phyloP scores from a whole-genome alignment of 2,329 filamentous ascomycete genomes.

The Nakataea oryzae region DNA sequence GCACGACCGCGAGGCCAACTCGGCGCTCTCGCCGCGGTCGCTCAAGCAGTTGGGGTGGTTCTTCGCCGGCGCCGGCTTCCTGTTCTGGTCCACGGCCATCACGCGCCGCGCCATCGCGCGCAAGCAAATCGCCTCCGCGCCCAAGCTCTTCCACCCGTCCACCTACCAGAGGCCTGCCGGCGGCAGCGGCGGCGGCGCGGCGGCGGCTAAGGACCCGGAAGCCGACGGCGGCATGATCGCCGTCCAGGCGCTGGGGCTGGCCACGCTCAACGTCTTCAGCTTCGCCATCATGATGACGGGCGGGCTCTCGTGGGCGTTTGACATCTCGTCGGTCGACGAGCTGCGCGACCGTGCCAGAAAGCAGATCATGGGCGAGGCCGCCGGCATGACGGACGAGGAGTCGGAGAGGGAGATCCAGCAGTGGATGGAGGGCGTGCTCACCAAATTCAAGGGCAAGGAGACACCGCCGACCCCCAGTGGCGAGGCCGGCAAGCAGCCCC shows the following conservation, averaged over 20 bases:
- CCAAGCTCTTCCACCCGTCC: constrained; percentile 58
- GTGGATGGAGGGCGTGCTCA: constrained; percentile 48
- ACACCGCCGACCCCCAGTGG: too few species aligned
- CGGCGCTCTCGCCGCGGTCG: constrained; percentile 34
- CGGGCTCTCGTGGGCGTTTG: constrained; percentile 64
- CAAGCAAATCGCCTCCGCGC: constrained; percentile 49
- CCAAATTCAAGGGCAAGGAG: background rate
- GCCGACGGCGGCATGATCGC: constrained; percentile 60
- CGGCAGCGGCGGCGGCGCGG: constrained; percentile 30
- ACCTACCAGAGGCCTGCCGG: constrained; percentile 31
- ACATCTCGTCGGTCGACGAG: constrained; percentile 62
- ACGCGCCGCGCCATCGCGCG: constrained; percentile 60
- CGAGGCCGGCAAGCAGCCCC: background rate
- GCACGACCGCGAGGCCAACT: background rate
- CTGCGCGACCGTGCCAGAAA: constrained; percentile 41
- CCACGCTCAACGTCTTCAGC: constrained; percentile 74
- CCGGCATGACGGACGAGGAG: constrained; percentile 28
- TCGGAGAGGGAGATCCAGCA: constrained; percentile 52
- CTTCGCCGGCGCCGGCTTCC: constrained; percentile 64
- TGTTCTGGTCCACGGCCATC: constrained; percentile 59
- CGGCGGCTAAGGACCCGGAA: background rate
- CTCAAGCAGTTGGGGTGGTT: constrained; percentile 59
- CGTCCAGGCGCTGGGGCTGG: constrained; percentile 71
- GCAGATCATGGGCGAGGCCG: constrained; percentile 21
- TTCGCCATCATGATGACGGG: constrained; percentile 67